Conservation (phyloP, 169 alveolate species). For the Theileria sp. region DNA sequence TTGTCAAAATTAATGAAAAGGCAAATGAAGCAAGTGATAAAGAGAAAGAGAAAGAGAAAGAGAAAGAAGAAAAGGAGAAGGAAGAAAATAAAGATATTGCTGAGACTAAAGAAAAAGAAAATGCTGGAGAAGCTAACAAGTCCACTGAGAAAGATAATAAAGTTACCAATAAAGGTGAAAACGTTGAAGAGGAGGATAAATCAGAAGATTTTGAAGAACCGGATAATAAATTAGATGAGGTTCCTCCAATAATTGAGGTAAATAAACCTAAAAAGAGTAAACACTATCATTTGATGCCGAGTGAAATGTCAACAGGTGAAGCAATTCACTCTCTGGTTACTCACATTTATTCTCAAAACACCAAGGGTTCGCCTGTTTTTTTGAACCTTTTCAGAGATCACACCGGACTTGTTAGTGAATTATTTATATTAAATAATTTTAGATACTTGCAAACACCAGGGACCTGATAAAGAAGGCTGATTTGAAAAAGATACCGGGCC, state of each 20-base stretch:
- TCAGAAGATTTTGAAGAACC: not conserved
- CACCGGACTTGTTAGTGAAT: slow-evolving; percentile 20
- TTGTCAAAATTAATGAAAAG: not conserved
- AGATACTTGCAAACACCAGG: slow-evolving; percentile 42
- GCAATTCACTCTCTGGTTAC: slow-evolving; percentile 49
- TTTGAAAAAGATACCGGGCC: slow-evolving; percentile 46
- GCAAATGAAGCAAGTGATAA: not conserved
- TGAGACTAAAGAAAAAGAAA: not conserved
- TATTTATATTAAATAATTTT: not conserved
- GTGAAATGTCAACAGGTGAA: slow-evolving; percentile 59
- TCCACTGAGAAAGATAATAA: not conserved
- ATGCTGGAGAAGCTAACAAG: not conserved
- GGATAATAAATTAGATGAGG: not conserved
- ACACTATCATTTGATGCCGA: not conserved
- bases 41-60: slow-evolving; percentile 14
- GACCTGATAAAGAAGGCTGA: slow-evolving; percentile 63
- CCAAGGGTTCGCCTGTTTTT: slow-evolving; percentile 60
- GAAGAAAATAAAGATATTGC: slow-evolving; percentile 46
- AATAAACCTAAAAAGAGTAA: slow-evolving; percentile 4
- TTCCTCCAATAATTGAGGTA: slow-evolving; percentile 17
- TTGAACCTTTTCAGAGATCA: slow-evolving; percentile 54
- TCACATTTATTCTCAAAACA: slow-evolving; percentile 47
- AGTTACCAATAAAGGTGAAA: not conserved
- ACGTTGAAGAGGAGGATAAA: not conserved
- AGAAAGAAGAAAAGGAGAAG: slow-evolving; percentile 43